Evolutionary conservation across 441 rosid genomes (phyloP).

Genomic region (Euphorbia celastroides): DNA sequence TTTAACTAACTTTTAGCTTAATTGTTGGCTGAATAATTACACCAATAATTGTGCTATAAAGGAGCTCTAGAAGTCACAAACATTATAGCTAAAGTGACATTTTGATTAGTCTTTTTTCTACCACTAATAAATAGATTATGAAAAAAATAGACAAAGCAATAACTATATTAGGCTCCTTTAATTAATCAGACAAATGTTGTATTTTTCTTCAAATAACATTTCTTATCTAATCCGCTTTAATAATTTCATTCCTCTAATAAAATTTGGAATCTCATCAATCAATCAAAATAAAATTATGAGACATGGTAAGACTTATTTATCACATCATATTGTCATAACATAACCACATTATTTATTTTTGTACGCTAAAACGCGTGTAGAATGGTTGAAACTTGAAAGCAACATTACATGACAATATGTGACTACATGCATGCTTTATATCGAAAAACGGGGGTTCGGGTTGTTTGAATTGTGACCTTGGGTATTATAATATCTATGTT

Average conservation of each 20-base stretch:
- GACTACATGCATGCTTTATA: no score
- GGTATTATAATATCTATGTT: no score
- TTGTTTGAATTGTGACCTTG: no score
- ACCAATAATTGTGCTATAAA: not conserved
- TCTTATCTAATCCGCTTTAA: not conserved
- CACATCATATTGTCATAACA: no score
- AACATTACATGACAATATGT: no score
- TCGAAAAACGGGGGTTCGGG: no score
- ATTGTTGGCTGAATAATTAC: not conserved
- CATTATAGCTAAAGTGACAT: not conserved
- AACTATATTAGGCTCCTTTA: not conserved
- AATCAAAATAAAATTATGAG: not conserved
- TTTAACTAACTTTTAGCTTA: not conserved
- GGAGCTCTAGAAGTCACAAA: not conserved
- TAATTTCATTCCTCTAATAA: not conserved
- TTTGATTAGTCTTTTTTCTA: not conserved
- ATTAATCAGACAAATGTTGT: conserved; percentile 4
- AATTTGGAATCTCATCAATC: not conserved
- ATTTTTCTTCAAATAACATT: not conserved
- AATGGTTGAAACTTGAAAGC: no score
- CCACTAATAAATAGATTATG: not conserved
- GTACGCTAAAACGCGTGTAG: no score
- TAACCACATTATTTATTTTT: no score
- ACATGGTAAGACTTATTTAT: not conserved
- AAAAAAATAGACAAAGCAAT: not conserved